Evolutionary conservation across 2,329 filamentous ascomycete genomes (phyloP).

Genomic region (Fusarium sp.): DNA sequence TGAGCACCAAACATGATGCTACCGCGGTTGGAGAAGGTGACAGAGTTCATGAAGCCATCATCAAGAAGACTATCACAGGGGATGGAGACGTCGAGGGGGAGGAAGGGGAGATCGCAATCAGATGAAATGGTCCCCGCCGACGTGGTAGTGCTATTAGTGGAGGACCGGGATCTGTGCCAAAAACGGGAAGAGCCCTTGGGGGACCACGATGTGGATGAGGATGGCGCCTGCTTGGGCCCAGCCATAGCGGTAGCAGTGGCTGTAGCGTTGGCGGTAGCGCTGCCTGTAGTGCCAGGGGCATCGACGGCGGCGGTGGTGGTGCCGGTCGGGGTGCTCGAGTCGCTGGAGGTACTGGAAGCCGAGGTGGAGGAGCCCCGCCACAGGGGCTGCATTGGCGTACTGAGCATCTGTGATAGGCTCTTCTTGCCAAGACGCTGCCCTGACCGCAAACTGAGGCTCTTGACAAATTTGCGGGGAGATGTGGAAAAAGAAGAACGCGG

Average conservation of each 20-base stretch:
- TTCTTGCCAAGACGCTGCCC: slow-evolving; percentile 39
- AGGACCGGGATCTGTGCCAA: slow-evolving; percentile 44
- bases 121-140: slow-evolving; percentile 37
- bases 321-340: slow-evolving; percentile 29
- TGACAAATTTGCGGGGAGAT: slow-evolving; percentile 42
- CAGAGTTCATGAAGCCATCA: slow-evolving; percentile 66
- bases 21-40: slow-evolving; percentile 73
- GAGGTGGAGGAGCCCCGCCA: slow-evolving; percentile 41
- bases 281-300: slow-evolving; percentile 31
- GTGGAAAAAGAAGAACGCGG: slow-evolving; percentile 42
- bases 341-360: slow-evolving; percentile 27
- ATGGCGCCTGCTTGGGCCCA: slow-evolving; percentile 31
- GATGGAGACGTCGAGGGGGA: slow-evolving; percentile 67
- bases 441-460: slow-evolving; percentile 47
- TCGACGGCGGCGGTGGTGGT: slow-evolving; percentile 21
- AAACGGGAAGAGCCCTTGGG: slow-evolving; percentile 44
- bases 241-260: slow-evolving; percentile 34
- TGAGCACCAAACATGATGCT: slow-evolving; percentile 72
- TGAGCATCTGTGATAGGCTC: slow-evolving; percentile 45
- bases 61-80: slow-evolving; percentile 68
- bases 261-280: slow-evolving; percentile 35
- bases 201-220: slow-evolving; percentile 22
- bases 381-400: slow-evolving; percentile 40
- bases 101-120: slow-evolving; percentile 54
- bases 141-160: slow-evolving; percentile 44